Base-by-base conservation (phyloP, 129 eudicot genomes). In the Tagetes erecta region DNA sequence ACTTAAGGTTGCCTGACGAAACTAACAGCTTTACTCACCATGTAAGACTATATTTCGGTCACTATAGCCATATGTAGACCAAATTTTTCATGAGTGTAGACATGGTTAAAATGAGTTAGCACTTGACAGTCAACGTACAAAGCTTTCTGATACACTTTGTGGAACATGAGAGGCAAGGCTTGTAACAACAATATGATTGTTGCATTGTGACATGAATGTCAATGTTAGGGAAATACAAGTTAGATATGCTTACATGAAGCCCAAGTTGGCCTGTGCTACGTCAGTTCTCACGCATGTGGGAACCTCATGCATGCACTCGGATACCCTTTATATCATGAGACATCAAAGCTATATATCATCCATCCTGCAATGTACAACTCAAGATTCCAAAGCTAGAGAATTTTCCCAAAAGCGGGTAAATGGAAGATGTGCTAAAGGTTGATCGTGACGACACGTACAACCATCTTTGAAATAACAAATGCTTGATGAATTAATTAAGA, bases 361-460 rank as follows among this genome's bases (percentile, higher is more conserved):
- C 53, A 70, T 69, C 71, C 10, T 51, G 53, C 71, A 31, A 78
- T 62, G 58, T 38, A 78, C 66, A 78, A 12, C 46, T 50, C 66
- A 78, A 78, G 77, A 78, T 78, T 71, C 82, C 57, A 62, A 50
- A 62, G 47, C 40, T 44, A 71, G 41, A 50, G 67, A 53, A 51
- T 52, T 49, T 78, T 60, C 3, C 80, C 70, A 33, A 71, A 50
- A 78, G 14, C 0, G 8, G 82, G 34, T 70, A 63, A 71, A 64
- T 40, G 72, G 72, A 71, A 78, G 82, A 78, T 71, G 72, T 78
- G 71, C 76, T 3, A 62, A 46, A 63, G 71, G 72, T 63, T 45
- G 82, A 64, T 73, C 71, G 49, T 38, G 67, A 69, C 31, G 72
- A 56, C 72, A 63, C 27, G 0, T 20, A 20, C 27, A 78, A 78